Evolutionary conservation across 2,329 filamentous ascomycete genomes (phyloP).

Genomic region (Ploettnerulaceae sp.): DNA sequence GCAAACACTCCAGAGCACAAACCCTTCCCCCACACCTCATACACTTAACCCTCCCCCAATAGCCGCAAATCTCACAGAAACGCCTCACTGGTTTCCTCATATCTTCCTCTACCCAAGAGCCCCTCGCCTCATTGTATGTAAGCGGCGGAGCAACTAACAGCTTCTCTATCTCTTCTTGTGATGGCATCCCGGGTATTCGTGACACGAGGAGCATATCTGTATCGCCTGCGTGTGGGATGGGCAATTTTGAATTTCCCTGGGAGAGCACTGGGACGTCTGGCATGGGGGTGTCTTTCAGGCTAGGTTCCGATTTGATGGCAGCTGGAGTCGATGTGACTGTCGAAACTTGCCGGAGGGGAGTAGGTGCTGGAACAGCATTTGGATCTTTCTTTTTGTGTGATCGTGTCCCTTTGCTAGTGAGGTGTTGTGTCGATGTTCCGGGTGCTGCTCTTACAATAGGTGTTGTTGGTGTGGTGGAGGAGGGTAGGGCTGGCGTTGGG

Average conservation of each 20-base stretch:
- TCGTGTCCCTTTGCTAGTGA: constrained; percentile 26
- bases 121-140: constrained; percentile 60
- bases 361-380: constrained; percentile 12
- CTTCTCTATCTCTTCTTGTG: constrained; percentile 56
- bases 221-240: constrained; percentile 44
- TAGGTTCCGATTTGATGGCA: constrained; percentile 32
- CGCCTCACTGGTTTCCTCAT: constrained; percentile 51
- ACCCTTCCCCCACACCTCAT: constrained; percentile 72
- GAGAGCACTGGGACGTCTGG: constrained; percentile 34
- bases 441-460: constrained; percentile 25
- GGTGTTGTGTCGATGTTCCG: constrained; percentile 17
- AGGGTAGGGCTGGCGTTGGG: constrained; percentile 29
- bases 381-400: constrained; percentile 31
- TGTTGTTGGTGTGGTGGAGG: constrained; percentile 17
- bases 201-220: constrained; percentile 54
- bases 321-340: constrained; percentile 9
- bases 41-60: constrained; percentile 74
- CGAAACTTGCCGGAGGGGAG: constrained; percentile 22
- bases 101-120: constrained; percentile 40
- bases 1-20: constrained; percentile 72
- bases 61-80: constrained; percentile 78
- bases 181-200: constrained; percentile 52
- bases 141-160: constrained; percentile 61
- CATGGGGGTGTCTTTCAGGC: constrained; percentile 32
- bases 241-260: constrained; percentile 9